Base-by-base conservation (phyloP, 202 grass and related monocot genomes). In the Bolboschoenoplectus hybrid region DNA sequence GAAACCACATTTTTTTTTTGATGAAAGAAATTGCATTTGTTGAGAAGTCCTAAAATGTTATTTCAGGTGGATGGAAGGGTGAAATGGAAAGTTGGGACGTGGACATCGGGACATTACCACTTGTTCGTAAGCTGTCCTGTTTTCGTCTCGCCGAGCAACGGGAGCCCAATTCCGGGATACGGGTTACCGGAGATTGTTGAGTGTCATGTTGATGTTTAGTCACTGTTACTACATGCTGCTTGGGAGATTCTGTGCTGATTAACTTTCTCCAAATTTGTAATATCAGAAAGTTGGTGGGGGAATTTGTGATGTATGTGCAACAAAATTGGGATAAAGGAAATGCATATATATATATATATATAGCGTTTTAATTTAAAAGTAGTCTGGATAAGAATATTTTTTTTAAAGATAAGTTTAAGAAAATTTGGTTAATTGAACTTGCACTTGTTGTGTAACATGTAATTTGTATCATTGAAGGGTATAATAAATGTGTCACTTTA, bases 71-170 rank as follows among this genome's bases (percentile, higher is more conserved):
- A 89, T 35, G 96, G 91, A 7, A 70, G 79, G 55, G 89, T 98
- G 84, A 92, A 90, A 75, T 98, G 93, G 93, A 98, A 89, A 89
- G 96, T 98, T 56, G 96, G 96, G 1, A 86, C 85, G 81, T 98
- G 96, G 96, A 82, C 80, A 85, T 95, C 96, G 50, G 91, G 87
- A 68, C 53, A 66, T 0, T 98, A 95, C 90, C 89, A 90, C 82
- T 14, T 98, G 90, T 98, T 89, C 66, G 90, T 91, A 89, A 95
- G 67, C 81, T 98, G 96, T 91, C 96, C 96, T 0, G 89, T 93
- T 49, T 91, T 95, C 72, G 93, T 98, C 67, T 86, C 93, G 44
- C 38, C 88, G 82, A 41, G 17, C 46, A 83, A 71, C 5, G 70
- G 63, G 3, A 57, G 51, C 43, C 36, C 63, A 6, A 38, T 84